Evolutionary conservation across 805 yeast species (phyloP).

Genomic region (Jamesozyma piceae): DNA sequence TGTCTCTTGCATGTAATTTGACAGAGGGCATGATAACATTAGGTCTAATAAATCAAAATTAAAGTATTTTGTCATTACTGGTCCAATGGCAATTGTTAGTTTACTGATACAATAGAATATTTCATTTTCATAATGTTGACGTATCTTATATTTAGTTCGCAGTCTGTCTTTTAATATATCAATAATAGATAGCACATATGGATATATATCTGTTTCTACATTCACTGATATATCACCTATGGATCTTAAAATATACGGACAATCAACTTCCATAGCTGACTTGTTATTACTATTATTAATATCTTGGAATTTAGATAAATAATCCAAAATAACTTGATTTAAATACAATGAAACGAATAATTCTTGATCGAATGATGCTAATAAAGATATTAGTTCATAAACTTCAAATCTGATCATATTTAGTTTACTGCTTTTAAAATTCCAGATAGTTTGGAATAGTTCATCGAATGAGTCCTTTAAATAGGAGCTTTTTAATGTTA

Average conservation of each 20-base stretch:
- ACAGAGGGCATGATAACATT: constrained; percentile 70
- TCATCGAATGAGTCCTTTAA: constrained; percentile 60
- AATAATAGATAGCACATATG: constrained; percentile 73
- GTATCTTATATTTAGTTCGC: constrained; percentile 35
- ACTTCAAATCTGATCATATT: constrained; percentile 67
- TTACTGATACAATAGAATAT: constrained; percentile 79
- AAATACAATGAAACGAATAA: constrained; percentile 70
- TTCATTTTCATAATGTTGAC: constrained; percentile 71
- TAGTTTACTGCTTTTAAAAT: constrained; percentile 64
- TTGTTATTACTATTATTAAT: constrained; percentile 32
- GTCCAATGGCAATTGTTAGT: constrained; percentile 77
- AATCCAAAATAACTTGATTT: constrained; percentile 67
- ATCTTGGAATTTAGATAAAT: constrained; percentile 65
- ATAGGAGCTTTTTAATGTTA: constrained; percentile 61
- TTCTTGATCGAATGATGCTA: constrained; percentile 66
- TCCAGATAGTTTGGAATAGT: constrained; percentile 63
- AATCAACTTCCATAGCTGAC: constrained; percentile 34
- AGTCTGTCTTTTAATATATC: constrained; percentile 73
- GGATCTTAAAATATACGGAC: constrained; percentile 59
- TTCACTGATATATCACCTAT: constrained; percentile 68
- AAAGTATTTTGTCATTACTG: constrained; percentile 75
- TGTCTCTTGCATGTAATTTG: constrained; percentile 67
- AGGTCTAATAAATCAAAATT: constrained; percentile 68
- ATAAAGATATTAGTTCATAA: constrained; percentile 62
- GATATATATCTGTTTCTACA: constrained; percentile 73